These are phyloP conservation scores for Dryas alaskensis DNA, from an alignment of 306 rosid species.

Conservation along the genomic window DNA sequence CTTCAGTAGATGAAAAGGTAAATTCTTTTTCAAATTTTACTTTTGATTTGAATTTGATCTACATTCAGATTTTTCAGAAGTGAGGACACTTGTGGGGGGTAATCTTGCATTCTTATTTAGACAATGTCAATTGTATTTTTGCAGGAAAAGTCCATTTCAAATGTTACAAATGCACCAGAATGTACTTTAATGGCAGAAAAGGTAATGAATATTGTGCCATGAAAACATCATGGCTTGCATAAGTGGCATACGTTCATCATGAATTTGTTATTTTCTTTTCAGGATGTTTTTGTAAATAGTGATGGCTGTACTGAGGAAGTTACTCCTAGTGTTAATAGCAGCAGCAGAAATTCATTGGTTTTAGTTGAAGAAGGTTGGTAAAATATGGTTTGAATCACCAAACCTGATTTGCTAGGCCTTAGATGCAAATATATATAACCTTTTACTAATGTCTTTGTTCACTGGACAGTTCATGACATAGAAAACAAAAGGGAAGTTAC, in stretches of 20 bases:
- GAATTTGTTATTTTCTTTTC: conserved; percentile 4
- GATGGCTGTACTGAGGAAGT: conserved; percentile 34
- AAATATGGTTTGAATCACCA: conserved; percentile 13
- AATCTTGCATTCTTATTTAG: background rate
- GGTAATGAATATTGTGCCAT: conserved; percentile 25
- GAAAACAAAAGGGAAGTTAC: conserved; percentile 15
- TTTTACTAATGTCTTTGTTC: background rate
- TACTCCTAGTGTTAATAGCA: conserved; percentile 20
- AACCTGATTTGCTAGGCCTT: conserved; percentile 4
- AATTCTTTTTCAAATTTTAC: background rate
- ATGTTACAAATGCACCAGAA: conserved; percentile 24
- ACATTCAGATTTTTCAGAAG: background rate
- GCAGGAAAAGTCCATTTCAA: conserved; percentile 31
- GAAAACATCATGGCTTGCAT: background rate
- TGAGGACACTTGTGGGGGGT: background rate
- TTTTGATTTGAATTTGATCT: background rate
- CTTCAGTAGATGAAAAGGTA: conserved; percentile 29
- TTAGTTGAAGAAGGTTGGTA: conserved; percentile 48
- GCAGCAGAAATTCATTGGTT: conserved; percentile 21
- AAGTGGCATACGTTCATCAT: background rate
- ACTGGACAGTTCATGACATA: too few species aligned
- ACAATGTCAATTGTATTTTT: background rate
- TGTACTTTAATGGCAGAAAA: conserved; percentile 29
- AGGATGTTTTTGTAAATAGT: conserved; percentile 35
- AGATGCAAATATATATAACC: conserved; percentile 6